Evolutionary conservation across 2,329 filamentous ascomycete species (phyloP), one percentile per base, ranked within the genome.

Genomic region (Apiospora koreana): DNA sequence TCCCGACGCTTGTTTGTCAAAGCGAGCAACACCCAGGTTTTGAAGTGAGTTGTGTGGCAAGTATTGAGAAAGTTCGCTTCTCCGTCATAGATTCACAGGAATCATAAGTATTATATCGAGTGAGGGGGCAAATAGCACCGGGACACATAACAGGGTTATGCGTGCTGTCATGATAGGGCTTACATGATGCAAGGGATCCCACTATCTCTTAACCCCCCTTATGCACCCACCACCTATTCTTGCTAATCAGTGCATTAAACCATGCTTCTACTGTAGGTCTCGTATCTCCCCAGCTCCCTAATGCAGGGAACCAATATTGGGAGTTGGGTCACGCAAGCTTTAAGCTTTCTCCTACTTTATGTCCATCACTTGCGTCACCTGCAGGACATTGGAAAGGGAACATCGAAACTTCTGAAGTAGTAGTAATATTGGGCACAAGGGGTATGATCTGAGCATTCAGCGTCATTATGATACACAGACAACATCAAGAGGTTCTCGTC

Each of bases 381-480:
- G 18, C 43, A 46, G 7, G 2, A n/a, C 18, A 46, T 18, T 46
- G 18, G 18, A 46, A n/a, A 18, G 16, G 28, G 31, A n/a, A 38
- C 18, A 54, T 28, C 3, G 23, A 2, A 38, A 35, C 31, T 38
- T 38, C 31, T 62, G 28, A 62, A 62, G 54, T 62, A 62, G 54
- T 62, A 62, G 18, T 62, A 62, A 62, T 62, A 62, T 62, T 62
- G 54, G 54, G 54, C 54, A 62, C 54, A 66, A 66, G 64, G 64
- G 38, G 42, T 66, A 45, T 42, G 38, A 66, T 54, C 35, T 68
- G 69, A 67, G 66, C 69, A 70, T 69, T 67, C 35, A 48, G 66
- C 65, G 65, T 72, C 67, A 67, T 65, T 67, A 70, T 64, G 65
- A 65, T 70, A 68, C 68, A 68, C 48, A 70, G 69, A 50, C 42